Conservation (phyloP, 2,329 filamentous ascomycete species). For the Fusarium incarnatum region DNA sequence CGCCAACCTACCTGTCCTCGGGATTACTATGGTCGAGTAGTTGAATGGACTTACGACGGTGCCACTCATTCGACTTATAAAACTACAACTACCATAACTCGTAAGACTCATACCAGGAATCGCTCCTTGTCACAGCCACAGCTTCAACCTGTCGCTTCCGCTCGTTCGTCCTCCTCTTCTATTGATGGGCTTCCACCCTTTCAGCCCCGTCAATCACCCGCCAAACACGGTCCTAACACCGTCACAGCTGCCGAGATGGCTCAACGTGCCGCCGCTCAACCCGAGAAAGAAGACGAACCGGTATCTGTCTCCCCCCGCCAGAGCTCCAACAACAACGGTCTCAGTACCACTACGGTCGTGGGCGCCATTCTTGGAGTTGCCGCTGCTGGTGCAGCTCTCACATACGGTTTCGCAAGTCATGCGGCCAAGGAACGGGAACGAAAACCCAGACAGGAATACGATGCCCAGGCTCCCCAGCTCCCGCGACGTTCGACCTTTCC, state of each 20-base stretch:
- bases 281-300: constrained; percentile 35
- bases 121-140: constrained; percentile 43
- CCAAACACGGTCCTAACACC: constrained; percentile 39
- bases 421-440: constrained; percentile 61
- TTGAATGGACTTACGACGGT: constrained; percentile 63
- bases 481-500: constrained; percentile 61
- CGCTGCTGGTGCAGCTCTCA: constrained; percentile 72
- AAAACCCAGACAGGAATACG: constrained; percentile 56
- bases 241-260: constrained; percentile 42
- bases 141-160: constrained; percentile 31
- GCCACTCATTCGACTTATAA: constrained; percentile 40
- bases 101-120: constrained; percentile 24
- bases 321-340: constrained; percentile 54
- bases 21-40: constrained; percentile 58
- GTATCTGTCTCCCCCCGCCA: constrained; percentile 49
- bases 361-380: constrained; percentile 83
- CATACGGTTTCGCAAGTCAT: constrained; percentile 74
- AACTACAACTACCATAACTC: constrained; percentile 12
- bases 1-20: constrained; percentile 44
- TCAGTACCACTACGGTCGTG: constrained; percentile 73
- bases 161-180: constrained; percentile 40
- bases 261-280: constrained; percentile 37
- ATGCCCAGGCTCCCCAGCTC: constrained; percentile 54
- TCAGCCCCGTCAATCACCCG: constrained; percentile 34
- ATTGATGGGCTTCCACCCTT: constrained; percentile 38